A percentile compares a stretch with the other conserved stretches of the same genome.
Conservation (phyloP, 164 flowering plant species). For the Vitis rotundifolia region DNA sequence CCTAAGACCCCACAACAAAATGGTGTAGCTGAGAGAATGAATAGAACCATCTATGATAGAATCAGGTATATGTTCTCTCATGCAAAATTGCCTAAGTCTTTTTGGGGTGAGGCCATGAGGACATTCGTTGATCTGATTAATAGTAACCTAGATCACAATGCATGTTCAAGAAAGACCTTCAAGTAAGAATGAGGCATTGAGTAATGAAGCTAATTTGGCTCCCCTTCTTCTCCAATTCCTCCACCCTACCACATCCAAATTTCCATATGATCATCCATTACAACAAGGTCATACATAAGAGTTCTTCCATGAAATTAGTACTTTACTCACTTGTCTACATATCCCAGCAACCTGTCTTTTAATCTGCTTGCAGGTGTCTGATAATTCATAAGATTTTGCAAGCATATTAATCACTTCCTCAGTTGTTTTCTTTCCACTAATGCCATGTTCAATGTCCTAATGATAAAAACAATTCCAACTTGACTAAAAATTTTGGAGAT, state of each 20-base stretch:
- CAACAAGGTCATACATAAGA: too few relatives aligned
- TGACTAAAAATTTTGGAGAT: too few relatives aligned
- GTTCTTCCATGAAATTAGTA: background rate
- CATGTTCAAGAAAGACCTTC: constrained; percentile 38
- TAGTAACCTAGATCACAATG: constrained; percentile 36
- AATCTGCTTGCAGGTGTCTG: constrained; percentile 29
- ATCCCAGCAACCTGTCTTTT: constrained; percentile 22
- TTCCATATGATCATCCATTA: too few relatives aligned
- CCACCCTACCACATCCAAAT: background rate
- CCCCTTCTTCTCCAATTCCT: constrained; percentile 17
- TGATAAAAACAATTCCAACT: too few relatives aligned
- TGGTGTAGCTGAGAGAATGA: too few relatives aligned
- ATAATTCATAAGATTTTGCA: constrained; percentile 44
- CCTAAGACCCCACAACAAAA: too few relatives aligned
- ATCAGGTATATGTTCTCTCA: too few relatives aligned
- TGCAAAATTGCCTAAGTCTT: too few relatives aligned
- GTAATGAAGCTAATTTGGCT: constrained; percentile 26
- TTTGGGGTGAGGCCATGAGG: too few relatives aligned
- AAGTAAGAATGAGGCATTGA: constrained; percentile 30
- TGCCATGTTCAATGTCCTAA: constrained; percentile 38
- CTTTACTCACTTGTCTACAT: constrained; percentile 25
- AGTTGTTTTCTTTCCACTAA: constrained; percentile 20
- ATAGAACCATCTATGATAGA: too few relatives aligned
- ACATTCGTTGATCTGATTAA: too few relatives aligned
- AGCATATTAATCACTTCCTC: constrained; percentile 48